Evolutionary conservation across 306 rosid species (phyloP).

Genomic region (Trichosanthes cucumerina): DNA sequence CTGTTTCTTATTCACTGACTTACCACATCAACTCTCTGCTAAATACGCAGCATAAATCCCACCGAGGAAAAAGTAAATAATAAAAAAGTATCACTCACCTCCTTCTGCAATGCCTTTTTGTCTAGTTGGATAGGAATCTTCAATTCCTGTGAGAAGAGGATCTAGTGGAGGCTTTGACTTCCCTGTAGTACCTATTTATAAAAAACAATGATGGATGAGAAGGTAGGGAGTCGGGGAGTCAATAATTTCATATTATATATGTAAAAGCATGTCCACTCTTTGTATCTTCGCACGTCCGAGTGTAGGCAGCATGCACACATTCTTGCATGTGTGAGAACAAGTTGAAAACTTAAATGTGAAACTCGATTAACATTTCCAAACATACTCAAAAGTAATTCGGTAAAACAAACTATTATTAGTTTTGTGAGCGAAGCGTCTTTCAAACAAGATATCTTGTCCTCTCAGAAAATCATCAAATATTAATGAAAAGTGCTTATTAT

Average conservation of each 20-base stretch:
- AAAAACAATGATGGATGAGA: not conserved
- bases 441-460: not conserved
- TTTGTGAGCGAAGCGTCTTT: not conserved
- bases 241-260: not conserved
- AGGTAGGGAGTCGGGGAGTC: not conserved
- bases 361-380: not conserved
- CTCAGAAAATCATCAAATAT: not conserved
- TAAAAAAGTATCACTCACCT: not conserved
- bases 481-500: not conserved
- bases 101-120: slow-evolving; percentile 12
- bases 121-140: slow-evolving; percentile 12
- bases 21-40: not conserved
- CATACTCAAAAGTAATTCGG: not conserved
- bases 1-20: not conserved
- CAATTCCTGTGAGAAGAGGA: not conserved
- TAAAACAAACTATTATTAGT: not conserved
- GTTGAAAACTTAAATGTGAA: not conserved
- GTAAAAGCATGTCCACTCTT: not conserved
- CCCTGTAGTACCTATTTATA: slow-evolving; percentile 15
- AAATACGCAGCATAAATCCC: not conserved
- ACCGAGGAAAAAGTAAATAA: not conserved
- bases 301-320: not conserved
- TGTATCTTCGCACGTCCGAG: not conserved
- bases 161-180: slow-evolving; percentile 11
- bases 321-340: not conserved